Evolutionary conservation across 441 rosid species (phyloP), one percentile per base, ranked within the genome.

Genomic region (Aleurites moluccanus): DNA sequence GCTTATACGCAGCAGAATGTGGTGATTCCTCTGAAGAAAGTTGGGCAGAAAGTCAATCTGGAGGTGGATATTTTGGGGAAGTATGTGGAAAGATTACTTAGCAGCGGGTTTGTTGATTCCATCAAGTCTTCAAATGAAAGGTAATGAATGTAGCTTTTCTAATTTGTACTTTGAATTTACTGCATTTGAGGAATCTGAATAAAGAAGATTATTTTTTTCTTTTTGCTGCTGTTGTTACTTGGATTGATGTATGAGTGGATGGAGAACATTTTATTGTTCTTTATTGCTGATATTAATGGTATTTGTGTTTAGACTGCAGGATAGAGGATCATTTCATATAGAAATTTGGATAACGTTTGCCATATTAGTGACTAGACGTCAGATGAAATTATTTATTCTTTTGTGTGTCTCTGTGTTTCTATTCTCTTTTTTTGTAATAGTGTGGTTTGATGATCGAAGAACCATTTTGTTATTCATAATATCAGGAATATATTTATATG

Each of bases 41-140:
- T 86, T 56, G 95, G 98, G 21, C 88, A 94, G 73, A 94, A 91
- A 79, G 97, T 94, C 72, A 94, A 94, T 80, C 70, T 94, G 80
- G 98, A 94, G 85, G 97, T 92, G 76, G 97, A 94, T 76, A 90
- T 94, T 62, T 83, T 94, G 80, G 98, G 94, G 55, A 94, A 94
- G 82, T 91, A 94, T 69, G 98, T 94, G 15, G 98, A 92, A 86
- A 90, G 97, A 83, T 85, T 94, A 38, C 92, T 94, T 62, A 67
- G 84, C 28, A 84, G 79, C 75, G 91, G 92, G 18, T 87, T 86
- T 72, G 85, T 81, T n/a, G 88, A 87, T 35, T 86, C 88, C 6
- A 73, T 86, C 13, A 82, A 74, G 72, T 18, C 33, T 33, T 73
- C 75, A 81, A n/a, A 55, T 18, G 14, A 28, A 23, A 78, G 83